Evolutionary conservation across 345 rosid species (phyloP).

Genomic region (Noccaea bulbosa): DNA sequence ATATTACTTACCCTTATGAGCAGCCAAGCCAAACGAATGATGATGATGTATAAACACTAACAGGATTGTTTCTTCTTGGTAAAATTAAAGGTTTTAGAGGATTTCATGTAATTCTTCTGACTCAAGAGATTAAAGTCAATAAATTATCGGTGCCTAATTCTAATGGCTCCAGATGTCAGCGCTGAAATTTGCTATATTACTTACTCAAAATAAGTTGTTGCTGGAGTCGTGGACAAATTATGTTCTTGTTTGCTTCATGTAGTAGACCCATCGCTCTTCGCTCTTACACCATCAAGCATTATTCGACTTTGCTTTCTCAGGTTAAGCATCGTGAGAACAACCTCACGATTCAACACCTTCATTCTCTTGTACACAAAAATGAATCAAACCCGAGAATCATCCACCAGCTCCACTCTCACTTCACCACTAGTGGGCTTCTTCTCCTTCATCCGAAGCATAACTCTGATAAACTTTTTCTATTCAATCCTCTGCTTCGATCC

Average conservation of each 20-base stretch:
- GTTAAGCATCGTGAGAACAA: slow-evolving; percentile 18
- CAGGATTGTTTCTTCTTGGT: slow-evolving; percentile 15
- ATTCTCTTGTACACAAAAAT: slow-evolving; percentile 44
- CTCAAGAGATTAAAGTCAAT: neutral
- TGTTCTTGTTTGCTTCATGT: slow-evolving; percentile 29
- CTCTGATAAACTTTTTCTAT: slow-evolving; percentile 38
- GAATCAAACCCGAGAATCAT: slow-evolving; percentile 41
- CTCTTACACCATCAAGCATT: slow-evolving; percentile 27
- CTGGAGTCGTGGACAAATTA: neutral
- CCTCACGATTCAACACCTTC: slow-evolving; percentile 27
- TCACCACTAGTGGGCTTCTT: slow-evolving; percentile 48
- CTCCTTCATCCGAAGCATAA: slow-evolving; percentile 29
- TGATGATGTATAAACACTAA: neutral
- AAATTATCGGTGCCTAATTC: slow-evolving; percentile 4
- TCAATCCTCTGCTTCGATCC: slow-evolving; percentile 62
- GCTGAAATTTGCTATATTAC: no score
- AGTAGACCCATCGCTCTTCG: slow-evolving; percentile 12
- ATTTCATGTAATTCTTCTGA: slow-evolving; percentile 14
- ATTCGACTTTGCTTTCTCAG: slow-evolving; percentile 35
- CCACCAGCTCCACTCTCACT: slow-evolving; percentile 55
- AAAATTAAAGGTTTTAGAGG: slow-evolving; percentile 1
- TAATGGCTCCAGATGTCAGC: neutral
- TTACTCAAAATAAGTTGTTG: no score
- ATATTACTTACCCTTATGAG: no score
- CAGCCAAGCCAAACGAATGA: slow-evolving; percentile 53